These are phyloP conservation scores for Artemisia annua DNA, from an alignment of 129 eudicot species.

Conservation along the genomic window DNA sequence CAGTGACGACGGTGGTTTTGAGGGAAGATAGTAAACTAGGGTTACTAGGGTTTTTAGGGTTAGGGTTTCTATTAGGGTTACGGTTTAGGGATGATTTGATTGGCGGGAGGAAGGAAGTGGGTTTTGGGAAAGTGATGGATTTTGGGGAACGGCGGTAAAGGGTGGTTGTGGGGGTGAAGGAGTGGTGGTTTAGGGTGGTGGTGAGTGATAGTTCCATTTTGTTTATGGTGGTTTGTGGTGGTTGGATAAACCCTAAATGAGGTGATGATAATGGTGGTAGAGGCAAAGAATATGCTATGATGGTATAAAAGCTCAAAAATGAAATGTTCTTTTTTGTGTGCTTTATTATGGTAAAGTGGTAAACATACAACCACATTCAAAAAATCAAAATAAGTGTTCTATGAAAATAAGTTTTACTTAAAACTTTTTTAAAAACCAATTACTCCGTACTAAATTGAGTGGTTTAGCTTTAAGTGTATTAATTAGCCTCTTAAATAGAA, in stretches of 20 bases:
- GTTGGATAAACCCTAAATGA: slow-evolving; percentile 33
- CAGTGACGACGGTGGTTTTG: slow-evolving; percentile 51
- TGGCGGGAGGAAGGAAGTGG: slow-evolving; percentile 12
- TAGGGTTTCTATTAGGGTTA: not conserved
- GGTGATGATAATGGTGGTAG: slow-evolving; percentile 16
- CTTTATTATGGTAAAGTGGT: no score
- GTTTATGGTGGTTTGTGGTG: not conserved
- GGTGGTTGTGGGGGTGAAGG: slow-evolving; percentile 39
- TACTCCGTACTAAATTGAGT: no score
- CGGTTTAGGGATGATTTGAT: slow-evolving; percentile 29
- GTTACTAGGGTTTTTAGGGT: not conserved
- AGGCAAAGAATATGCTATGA: slow-evolving; percentile 31
- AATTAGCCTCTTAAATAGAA: no score
- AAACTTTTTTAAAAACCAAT: no score
- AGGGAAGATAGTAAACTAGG: slow-evolving; percentile 33
- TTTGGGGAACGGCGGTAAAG: slow-evolving; percentile 2
- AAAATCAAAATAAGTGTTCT: no score
- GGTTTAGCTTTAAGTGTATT: no score
- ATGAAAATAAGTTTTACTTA: no score
- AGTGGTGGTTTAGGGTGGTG: slow-evolving; percentile 37
- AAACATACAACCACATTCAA: no score
- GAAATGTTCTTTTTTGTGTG: no score
- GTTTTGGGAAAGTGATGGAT: slow-evolving; percentile 23
- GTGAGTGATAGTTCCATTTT: slow-evolving; percentile 34
- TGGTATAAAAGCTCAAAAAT: no score